Conservation (phyloP, 176 grass and related monocot genomes). For the Avena sativa region DNA sequence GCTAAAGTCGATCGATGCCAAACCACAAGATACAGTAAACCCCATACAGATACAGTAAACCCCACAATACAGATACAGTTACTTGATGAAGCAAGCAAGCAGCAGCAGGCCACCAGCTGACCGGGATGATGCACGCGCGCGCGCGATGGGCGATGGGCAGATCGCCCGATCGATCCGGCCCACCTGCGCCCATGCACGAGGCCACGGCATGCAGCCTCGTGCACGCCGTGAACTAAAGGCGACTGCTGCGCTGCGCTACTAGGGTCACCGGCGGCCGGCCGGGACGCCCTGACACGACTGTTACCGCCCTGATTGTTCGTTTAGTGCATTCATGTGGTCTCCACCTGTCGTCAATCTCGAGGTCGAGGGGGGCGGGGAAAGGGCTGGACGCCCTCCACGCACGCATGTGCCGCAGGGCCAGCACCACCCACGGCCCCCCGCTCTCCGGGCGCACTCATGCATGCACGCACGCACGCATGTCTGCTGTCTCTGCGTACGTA, state of each 20-base stretch:
- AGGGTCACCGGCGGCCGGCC: no score
- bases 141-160: background rate
- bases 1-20: no score
- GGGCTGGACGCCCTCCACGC: background rate
- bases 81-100: no score
- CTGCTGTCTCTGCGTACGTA: background rate
- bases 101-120: background rate
- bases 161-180: background rate
- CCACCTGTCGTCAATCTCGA: slow-evolving; percentile 16
- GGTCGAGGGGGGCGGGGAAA: background rate
- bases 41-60: background rate
- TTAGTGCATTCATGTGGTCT: background rate
- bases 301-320: background rate
- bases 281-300: background rate
- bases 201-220: background rate
- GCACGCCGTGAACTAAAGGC: slow-evolving; percentile 22
- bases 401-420: background rate
- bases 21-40: background rate
- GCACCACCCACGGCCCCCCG: background rate
- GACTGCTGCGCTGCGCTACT: background rate
- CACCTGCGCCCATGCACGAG: slow-evolving; percentile 2
- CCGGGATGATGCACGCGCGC: background rate
- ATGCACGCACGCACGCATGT: background rate
- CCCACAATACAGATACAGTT: background rate
- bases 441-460: background rate